phyloP scores from a whole-genome alignment of 1,139 yeast species.

The Casaregolazyma lundiana region DNA sequence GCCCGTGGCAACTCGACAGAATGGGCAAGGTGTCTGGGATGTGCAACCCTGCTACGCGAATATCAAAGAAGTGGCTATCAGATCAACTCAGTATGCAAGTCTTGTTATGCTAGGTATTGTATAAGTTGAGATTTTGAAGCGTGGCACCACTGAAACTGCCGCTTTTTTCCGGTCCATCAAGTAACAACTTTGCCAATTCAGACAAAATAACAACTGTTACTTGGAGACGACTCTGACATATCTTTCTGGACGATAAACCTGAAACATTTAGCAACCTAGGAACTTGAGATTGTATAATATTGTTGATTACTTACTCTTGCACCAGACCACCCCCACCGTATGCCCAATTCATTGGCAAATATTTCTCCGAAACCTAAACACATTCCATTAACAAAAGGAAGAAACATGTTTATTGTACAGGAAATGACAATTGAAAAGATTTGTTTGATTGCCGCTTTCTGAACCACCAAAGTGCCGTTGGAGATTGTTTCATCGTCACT shows the following conservation, averaged over 20 bases:
- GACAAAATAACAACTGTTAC: no score
- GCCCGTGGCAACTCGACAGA: constrained; percentile 44
- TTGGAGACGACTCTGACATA: background rate
- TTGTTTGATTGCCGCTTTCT: background rate
- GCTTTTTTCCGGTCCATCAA: no score
- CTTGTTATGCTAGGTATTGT: constrained; percentile 64
- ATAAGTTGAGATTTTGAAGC: constrained; percentile 24
- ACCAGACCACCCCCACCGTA: constrained; percentile 71
- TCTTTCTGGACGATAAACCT: constrained; percentile 14
- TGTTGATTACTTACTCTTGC: constrained; percentile 48
- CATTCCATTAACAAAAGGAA: constrained; percentile 90
- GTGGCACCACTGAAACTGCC: no score
- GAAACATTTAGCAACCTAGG: constrained; percentile 6
- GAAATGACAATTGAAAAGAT: constrained; percentile 14
- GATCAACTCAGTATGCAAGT: constrained; percentile 60
- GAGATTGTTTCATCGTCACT: background rate
- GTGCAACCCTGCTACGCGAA: constrained; percentile 73
- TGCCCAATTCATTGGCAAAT: constrained; percentile 88
- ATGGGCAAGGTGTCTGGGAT: constrained; percentile 71
- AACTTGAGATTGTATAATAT: background rate
- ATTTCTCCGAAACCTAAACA: constrained; percentile 98
- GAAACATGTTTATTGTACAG: constrained; percentile 61
- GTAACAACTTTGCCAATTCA: constrained; percentile 8
- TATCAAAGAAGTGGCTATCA: constrained; percentile 59
- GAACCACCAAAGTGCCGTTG: background rate